Conservation (phyloP, 164 flowering plant genomes). For the Echeveria elegans region DNA sequence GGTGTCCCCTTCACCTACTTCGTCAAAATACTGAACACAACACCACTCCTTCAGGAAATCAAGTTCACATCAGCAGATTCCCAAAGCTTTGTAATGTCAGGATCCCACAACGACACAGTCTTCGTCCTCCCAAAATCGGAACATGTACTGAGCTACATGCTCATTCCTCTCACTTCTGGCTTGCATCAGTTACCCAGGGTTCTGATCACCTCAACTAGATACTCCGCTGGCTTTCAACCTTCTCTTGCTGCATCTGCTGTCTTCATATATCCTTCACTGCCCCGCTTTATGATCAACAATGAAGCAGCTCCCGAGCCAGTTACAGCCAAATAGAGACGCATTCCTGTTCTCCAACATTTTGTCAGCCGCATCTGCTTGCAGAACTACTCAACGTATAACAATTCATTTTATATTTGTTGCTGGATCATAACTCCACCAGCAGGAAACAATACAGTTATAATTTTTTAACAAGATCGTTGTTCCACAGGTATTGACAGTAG, state of each 20-base stretch:
- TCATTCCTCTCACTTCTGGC: conserved; percentile 73
- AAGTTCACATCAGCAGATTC: conserved; percentile 66
- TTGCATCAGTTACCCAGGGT: conserved; percentile 63
- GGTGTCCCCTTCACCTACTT: conserved; percentile 78
- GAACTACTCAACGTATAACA: too few species aligned
- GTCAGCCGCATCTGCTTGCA: too few species aligned
- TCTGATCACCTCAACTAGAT: conserved; percentile 57
- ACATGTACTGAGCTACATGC: conserved; percentile 50
- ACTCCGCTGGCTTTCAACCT: conserved; percentile 64
- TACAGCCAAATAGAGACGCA: conserved; percentile 19
- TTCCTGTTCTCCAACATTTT: too few species aligned
- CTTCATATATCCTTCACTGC: conserved; percentile 72
- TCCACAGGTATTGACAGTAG: too few species aligned
- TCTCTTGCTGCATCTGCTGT: conserved; percentile 47
- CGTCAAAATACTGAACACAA: conserved; percentile 55
- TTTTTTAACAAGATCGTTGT: too few species aligned
- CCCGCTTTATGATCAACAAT: conserved; percentile 30
- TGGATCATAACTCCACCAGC: background rate
- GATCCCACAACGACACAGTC: conserved; percentile 60
- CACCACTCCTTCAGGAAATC: conserved; percentile 72
- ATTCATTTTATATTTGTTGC: background rate
- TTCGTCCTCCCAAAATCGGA: conserved; percentile 67
- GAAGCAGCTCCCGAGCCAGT: conserved; percentile 15
- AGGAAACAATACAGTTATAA: background rate
- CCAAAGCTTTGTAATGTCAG: conserved; percentile 69